Conservation (phyloP, 441 rosid genomes). For the Monsonia emarginata region DNA sequence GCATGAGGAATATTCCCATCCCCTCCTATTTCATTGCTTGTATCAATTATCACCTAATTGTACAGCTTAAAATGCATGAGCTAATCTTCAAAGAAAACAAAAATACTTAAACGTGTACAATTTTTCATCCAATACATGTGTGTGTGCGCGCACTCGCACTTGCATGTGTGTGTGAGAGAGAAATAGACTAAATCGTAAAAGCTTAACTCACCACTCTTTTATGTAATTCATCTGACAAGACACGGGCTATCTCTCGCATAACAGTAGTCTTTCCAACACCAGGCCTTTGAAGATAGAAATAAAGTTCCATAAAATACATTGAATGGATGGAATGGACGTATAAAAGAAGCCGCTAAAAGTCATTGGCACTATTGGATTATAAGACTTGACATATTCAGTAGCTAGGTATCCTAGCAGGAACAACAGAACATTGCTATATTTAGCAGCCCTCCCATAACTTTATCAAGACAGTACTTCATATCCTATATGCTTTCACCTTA, state of each 20-base stretch:
- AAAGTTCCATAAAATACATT: not conserved
- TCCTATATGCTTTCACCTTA: not conserved
- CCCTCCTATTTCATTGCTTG: conserved; percentile 66
- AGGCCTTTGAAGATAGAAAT: conserved; percentile 27
- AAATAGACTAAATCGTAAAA: conserved; percentile 2
- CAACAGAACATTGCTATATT: not conserved
- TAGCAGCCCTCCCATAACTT: not conserved
- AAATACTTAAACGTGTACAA: not conserved
- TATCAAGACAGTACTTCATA: not conserved
- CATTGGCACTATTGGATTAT: not conserved
- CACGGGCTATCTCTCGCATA: conserved; percentile 53
- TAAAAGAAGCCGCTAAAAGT: not conserved
- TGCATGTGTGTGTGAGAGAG: not conserved
- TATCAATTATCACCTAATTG: conserved; percentile 48
- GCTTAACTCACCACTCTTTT: conserved; percentile 45
- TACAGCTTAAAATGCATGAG: not conserved
- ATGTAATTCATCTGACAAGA: conserved; percentile 49
- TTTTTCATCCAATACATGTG: not conserved
- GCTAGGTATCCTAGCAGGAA: not conserved
- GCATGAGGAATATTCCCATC: conserved; percentile 56
- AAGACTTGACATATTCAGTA: too few species aligned
- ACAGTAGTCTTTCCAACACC: conserved; percentile 70
- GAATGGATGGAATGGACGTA: not conserved
- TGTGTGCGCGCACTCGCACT: not conserved
- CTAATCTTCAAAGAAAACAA: not conserved